A percentile compares a stretch with the other conserved stretches of the same genome.
Evolutionary conservation across 306 rosid species (phyloP).

Genomic region (Pterocarpus macrocarpus): DNA sequence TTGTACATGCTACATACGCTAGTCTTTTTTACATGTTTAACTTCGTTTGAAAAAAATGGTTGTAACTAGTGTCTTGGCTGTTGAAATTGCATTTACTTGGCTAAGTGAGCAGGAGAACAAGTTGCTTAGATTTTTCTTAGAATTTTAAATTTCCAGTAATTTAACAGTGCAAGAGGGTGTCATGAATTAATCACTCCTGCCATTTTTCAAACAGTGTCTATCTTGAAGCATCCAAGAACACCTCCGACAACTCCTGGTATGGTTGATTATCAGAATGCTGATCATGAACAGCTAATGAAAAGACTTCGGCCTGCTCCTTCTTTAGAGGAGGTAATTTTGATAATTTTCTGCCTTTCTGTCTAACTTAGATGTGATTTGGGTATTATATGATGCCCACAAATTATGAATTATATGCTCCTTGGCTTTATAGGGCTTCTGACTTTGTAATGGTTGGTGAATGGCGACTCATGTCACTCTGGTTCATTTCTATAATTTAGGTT

Average conservation of each 20-base stretch:
- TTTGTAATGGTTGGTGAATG: slow-evolving; percentile 37
- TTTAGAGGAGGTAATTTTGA: slow-evolving; percentile 74
- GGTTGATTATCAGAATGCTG: slow-evolving; percentile 79
- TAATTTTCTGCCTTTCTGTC: slow-evolving; percentile 30
- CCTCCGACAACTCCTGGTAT: slow-evolving; percentile 72
- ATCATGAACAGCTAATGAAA: slow-evolving; percentile 79
- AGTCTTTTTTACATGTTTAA: neutral
- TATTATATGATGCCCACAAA: slow-evolving; percentile 15
- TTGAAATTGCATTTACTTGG: slow-evolving; percentile 39
- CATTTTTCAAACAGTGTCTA: slow-evolving; percentile 61
- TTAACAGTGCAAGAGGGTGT: slow-evolving; percentile 25
- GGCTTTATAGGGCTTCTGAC: slow-evolving; percentile 9
- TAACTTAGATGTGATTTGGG: slow-evolving; percentile 28
- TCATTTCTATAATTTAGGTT: slow-evolving; percentile 60
- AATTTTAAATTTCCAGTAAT: slow-evolving; percentile 36
- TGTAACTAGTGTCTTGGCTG: neutral
- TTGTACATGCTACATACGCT: slow-evolving; percentile 18
- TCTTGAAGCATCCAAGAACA: slow-evolving; percentile 80
- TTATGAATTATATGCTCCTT: slow-evolving; percentile 6
- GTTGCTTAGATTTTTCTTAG: slow-evolving; percentile 26
- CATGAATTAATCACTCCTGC: slow-evolving; percentile 27
- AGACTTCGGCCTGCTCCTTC: slow-evolving; percentile 73
- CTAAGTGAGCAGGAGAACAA: slow-evolving; percentile 18
- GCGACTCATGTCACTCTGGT: slow-evolving; percentile 34
- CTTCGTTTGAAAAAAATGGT: slow-evolving; percentile 8